phyloP scores from a whole-genome alignment of 108 stramenopile species.

The Fragilaria crotonensis region DNA sequence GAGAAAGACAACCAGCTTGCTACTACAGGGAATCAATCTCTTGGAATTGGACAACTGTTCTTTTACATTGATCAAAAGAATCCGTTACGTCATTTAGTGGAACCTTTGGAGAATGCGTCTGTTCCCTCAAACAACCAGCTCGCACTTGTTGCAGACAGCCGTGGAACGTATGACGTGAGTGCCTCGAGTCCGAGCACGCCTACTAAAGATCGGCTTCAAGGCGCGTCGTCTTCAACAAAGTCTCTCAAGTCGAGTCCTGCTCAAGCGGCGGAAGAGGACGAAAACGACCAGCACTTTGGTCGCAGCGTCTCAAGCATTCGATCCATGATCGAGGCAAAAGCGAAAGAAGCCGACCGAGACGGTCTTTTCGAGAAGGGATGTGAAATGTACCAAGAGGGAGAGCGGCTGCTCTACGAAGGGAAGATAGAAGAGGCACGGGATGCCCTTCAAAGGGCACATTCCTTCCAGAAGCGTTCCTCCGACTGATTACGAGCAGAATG shows the following conservation, averaged over 20 bases:
- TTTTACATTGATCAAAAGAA: not conserved
- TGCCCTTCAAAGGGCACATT: not conserved
- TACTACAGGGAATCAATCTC: not conserved
- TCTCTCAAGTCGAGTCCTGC: not conserved
- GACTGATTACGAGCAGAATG: not conserved
- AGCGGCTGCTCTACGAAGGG: not conserved
- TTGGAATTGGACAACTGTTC: not conserved
- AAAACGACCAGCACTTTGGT: not conserved
- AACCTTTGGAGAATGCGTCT: not conserved
- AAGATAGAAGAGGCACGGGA: not conserved
- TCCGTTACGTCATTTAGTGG: not conserved
- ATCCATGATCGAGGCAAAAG: not conserved
- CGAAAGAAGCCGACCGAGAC: not conserved
- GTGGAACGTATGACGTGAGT: not conserved
- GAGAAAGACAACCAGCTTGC: not conserved
- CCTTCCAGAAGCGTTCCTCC: not conserved
- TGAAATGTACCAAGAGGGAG: not conserved
- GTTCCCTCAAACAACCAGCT: not conserved
- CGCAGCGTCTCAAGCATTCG: not conserved
- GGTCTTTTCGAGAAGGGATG: not conserved
- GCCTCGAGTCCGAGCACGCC: not conserved
- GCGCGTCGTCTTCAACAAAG: not conserved
- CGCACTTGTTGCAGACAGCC: not conserved
- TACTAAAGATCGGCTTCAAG: not conserved
- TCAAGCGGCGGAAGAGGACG: not conserved